Percentiles rank a stretch among this genome's conserved stretches.
Conservation (phyloP, 768 basidiomycete genomes). For the Boletus subparvulus region DNA sequence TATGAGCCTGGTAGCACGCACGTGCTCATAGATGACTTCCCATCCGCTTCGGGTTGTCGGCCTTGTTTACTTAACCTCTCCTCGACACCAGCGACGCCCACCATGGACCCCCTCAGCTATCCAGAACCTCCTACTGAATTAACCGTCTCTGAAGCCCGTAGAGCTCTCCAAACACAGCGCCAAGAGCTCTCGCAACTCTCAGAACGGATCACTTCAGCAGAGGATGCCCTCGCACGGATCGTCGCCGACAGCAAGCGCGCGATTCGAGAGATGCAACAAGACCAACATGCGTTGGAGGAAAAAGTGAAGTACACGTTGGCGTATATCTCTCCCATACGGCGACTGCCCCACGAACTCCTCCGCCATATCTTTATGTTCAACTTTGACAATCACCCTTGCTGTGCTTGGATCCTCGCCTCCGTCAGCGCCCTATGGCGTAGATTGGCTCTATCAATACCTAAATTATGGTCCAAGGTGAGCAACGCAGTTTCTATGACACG, state of each 20-base stretch:
- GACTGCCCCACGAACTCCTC: conserved; percentile 71
- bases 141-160: conserved; percentile 52
- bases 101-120: conserved; percentile 35
- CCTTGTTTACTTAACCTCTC: conserved; percentile 10
- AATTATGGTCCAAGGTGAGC: conserved; percentile 75
- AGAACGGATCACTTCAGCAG: conserved; percentile 50
- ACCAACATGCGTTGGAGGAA: conserved; percentile 49
- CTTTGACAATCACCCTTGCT: conserved; percentile 70
- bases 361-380: conserved; percentile 68
- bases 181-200: conserved; percentile 35
- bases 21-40: conserved; percentile 26
- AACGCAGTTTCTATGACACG: background rate
- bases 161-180: conserved; percentile 38
- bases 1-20: conserved; percentile 9
- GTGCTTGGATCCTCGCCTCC: conserved; percentile 72
- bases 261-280: conserved; percentile 54
- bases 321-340: conserved; percentile 70
- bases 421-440: conserved; percentile 69
- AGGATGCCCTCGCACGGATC: conserved; percentile 57
- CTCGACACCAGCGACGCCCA: conserved; percentile 17
- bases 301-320: conserved; percentile 51
- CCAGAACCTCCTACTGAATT: conserved; percentile 61
- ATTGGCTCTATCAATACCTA: conserved; percentile 63
- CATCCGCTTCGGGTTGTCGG: conserved; percentile 18
- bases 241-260: conserved; percentile 51